Percentiles rank a stretch among this genome's conserved stretches.
These are phyloP conservation scores for Trypanosoma mega DNA, from an alignment of 208 protist genomes.

Conservation along the genomic window DNA sequence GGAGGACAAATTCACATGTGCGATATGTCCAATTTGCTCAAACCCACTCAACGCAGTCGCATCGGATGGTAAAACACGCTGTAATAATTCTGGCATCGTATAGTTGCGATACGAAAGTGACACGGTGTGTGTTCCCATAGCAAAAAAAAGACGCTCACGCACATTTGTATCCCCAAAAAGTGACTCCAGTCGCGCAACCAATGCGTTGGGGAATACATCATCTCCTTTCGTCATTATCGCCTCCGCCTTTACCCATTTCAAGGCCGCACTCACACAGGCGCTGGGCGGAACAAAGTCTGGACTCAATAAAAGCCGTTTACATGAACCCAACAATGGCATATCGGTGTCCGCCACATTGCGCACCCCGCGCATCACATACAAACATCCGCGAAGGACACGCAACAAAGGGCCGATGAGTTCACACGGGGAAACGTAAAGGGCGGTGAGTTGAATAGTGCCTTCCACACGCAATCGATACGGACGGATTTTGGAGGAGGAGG, in stretches of 20 bases:
- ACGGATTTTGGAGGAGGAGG: too few relatives aligned
- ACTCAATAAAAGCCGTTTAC: neutral
- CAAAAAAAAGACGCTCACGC: slow-evolving; percentile 17
- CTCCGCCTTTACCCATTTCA: too few relatives aligned
- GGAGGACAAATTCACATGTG: slow-evolving; percentile 96
- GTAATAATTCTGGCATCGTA: slow-evolving; percentile 82
- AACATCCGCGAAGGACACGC: slow-evolving; percentile 35
- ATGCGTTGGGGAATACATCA: too few relatives aligned
- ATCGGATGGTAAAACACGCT: slow-evolving; percentile 37
- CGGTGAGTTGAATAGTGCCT: slow-evolving; percentile 29
- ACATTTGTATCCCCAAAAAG: neutral
- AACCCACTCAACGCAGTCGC: slow-evolving; percentile 59
- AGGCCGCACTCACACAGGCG: too few relatives aligned
- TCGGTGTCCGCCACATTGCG: slow-evolving; percentile 40
- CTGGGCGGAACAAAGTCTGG: neutral
- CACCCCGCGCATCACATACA: slow-evolving; percentile 49
- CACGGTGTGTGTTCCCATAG: slow-evolving; percentile 36
- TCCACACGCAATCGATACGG: slow-evolving; percentile 27
- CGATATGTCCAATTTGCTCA: slow-evolving; percentile 95
- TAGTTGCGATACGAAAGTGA: slow-evolving; percentile 69
- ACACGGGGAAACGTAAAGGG: slow-evolving; percentile 38
- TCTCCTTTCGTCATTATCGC: too few relatives aligned
- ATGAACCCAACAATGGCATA: neutral
- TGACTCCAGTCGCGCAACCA: slow-evolving; percentile 5
- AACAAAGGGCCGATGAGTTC: slow-evolving; percentile 36